These are phyloP conservation scores for Jaltomata sinuosa DNA, from an alignment of 257 asterid species.

Conservation along the genomic window DNA sequence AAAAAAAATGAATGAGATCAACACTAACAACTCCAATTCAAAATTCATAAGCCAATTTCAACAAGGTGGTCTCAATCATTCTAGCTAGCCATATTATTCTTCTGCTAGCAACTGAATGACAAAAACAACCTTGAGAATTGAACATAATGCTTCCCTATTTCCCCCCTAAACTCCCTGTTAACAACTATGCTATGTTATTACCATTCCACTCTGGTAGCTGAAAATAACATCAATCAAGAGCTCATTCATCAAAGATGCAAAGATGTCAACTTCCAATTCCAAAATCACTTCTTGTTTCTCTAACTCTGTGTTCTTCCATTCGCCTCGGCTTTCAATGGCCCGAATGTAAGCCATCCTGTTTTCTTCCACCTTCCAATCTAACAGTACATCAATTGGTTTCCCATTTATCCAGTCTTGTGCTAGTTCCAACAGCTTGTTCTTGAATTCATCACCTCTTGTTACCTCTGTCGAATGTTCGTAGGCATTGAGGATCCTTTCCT, in stretches of 20 bases:
- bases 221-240: slow-evolving; percentile 20
- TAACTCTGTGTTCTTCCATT: slow-evolving; percentile 43
- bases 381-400: background rate
- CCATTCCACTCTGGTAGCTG: background rate
- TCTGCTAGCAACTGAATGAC: slow-evolving; percentile 13
- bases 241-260: slow-evolving; percentile 41
- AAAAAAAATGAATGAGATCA: background rate
- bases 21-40: background rate
- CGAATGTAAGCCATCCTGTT: slow-evolving; percentile 38
- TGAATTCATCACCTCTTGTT: background rate
- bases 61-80: slow-evolving; percentile 6
- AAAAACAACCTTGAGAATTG: slow-evolving; percentile 13
- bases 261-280: slow-evolving; percentile 53
- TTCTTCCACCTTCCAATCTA: slow-evolving; percentile 44
- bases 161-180: background rate
- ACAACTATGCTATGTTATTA: background rate
- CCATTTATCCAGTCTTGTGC: slow-evolving; percentile 50
- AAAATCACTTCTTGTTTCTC: slow-evolving; percentile 37
- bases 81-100: background rate
- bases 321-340: slow-evolving; percentile 56
- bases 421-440: slow-evolving; percentile 16
- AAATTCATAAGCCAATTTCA: background rate
- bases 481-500: slow-evolving; percentile 15
- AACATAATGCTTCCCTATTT: background rate
- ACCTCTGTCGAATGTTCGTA: background rate